Conservation (phyloP, 805 yeast species). For the Wickerhamomyces kurtzmanii region DNA sequence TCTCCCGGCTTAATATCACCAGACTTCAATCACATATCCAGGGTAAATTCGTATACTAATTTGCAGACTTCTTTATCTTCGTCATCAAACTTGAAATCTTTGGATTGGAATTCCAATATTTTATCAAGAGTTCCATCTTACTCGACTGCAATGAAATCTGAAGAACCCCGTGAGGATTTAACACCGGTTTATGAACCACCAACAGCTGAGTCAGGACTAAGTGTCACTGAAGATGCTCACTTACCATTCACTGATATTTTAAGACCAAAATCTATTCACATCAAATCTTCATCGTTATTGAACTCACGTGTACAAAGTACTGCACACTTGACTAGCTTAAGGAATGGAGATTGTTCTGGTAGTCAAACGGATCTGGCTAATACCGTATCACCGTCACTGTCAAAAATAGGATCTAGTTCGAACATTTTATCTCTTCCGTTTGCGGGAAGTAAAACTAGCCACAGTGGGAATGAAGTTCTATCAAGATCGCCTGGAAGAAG, state of each 20-base stretch:
- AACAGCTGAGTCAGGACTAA: conserved; percentile 5
- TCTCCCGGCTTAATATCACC: conserved; percentile 43
- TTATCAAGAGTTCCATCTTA: conserved; percentile 79
- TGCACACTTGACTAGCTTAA: conserved; percentile 10
- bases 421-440: too few species aligned
- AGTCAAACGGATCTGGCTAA: too few species aligned
- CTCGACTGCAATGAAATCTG: conserved; percentile 60
- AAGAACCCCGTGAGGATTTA: conserved; percentile 36
- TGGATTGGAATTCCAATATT: conserved; percentile 31
- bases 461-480: too few species aligned
- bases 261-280: conserved; percentile 16
- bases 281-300: conserved; percentile 14
- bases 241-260: too few species aligned
- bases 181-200: conserved; percentile 57
- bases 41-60: conserved; percentile 40
- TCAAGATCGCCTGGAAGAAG: too few species aligned
- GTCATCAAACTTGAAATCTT: conserved; percentile 5
- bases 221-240: conserved; percentile 9
- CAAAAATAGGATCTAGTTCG: conserved; percentile 11
- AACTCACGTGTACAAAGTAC: conserved; percentile 18
- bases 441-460: too few species aligned
- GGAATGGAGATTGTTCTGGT: conserved; percentile 6
- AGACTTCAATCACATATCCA: conserved; percentile 44
- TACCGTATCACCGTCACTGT: conserved; percentile 12
- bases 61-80: conserved; percentile 13